Conservation (phyloP, 208 protist genomes). For the Trypanosoma grayi region DNA sequence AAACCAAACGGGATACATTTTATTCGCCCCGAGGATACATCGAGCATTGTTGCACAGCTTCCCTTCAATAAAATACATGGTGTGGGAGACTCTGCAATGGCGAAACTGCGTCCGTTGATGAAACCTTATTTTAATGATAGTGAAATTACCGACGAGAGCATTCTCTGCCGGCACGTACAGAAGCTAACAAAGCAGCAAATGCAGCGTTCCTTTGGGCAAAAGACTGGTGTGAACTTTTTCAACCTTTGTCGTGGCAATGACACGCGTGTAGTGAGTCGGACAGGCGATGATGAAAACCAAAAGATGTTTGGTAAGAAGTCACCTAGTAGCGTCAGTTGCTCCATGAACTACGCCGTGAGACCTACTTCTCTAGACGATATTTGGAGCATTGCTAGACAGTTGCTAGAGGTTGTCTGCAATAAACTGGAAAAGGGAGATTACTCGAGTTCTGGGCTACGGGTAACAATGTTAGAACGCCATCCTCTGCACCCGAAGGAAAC, state of each 20-base stretch:
- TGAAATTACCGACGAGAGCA: conserved; percentile 20
- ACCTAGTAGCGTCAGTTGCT: conserved; percentile 66
- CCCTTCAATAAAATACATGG: conserved; percentile 74
- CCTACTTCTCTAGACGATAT: conserved; percentile 57
- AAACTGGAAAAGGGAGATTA: conserved; percentile 63
- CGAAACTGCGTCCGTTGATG: conserved; percentile 52
- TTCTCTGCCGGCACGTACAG: conserved; percentile 72
- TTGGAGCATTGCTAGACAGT: conserved; percentile 53
- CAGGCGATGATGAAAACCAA: conserved; percentile 74
- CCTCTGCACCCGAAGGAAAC: conserved; percentile 72
- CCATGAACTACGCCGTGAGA: conserved; percentile 90
- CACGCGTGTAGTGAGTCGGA: conserved; percentile 62
- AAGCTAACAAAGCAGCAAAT: conserved; percentile 44
- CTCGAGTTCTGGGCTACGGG: conserved; percentile 36
- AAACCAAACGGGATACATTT: conserved; percentile 75
- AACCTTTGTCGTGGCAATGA: conserved; percentile 67
- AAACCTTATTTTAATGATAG: conserved; percentile 1
- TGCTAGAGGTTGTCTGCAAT: conserved; percentile 64
- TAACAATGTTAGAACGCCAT: conserved; percentile 81
- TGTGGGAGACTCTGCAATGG: conserved; percentile 50
- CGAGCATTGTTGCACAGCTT: conserved; percentile 34
- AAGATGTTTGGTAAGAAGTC: conserved; percentile 47
- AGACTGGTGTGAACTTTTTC: conserved; percentile 71
- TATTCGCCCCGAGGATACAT: conserved; percentile 43
- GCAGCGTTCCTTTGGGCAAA: conserved; percentile 56